Conservation (phyloP, 306 rosid genomes). For the Hylodesmum podocarpum region DNA sequence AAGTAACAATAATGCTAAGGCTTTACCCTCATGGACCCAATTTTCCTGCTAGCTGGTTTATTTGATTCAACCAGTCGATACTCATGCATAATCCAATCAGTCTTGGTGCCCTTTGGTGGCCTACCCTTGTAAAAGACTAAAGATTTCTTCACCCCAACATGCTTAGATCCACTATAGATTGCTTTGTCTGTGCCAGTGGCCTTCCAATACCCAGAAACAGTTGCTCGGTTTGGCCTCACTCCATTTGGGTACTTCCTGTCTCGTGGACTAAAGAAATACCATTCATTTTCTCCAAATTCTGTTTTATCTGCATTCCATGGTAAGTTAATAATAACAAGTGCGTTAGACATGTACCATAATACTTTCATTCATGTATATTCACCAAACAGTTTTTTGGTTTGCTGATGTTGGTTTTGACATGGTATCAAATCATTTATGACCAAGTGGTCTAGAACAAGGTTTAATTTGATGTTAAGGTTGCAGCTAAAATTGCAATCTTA, state of each 20-base stretch:
- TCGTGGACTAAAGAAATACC: conserved; percentile 86
- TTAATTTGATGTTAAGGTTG: no score
- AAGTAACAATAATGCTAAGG: background rate
- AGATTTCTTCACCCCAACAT: conserved; percentile 80
- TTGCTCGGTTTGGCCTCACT: conserved; percentile 76
- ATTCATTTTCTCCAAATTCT: conserved; percentile 69
- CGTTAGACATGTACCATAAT: background rate
- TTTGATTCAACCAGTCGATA: conserved; percentile 56
- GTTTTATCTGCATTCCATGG: conserved; percentile 54
- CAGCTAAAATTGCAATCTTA: no score
- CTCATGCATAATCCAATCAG: conserved; percentile 91
- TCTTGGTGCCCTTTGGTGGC: conserved; percentile 80
- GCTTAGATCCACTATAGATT: conserved; percentile 60
- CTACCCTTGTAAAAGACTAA: conserved; percentile 76
- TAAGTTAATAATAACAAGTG: background rate
- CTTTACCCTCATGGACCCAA: conserved; percentile 78
- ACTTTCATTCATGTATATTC: background rate
- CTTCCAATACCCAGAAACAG: conserved; percentile 84
- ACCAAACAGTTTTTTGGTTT: background rate
- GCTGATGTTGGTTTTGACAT: background rate
- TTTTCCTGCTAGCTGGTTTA: conserved; percentile 38
- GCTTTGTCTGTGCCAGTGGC: conserved; percentile 91
- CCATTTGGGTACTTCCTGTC: conserved; percentile 91
- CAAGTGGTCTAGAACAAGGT: background rate
- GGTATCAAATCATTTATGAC: background rate